Conservation (phyloP, 108 stramenopile species). For the Conticribra weissflogii region DNA sequence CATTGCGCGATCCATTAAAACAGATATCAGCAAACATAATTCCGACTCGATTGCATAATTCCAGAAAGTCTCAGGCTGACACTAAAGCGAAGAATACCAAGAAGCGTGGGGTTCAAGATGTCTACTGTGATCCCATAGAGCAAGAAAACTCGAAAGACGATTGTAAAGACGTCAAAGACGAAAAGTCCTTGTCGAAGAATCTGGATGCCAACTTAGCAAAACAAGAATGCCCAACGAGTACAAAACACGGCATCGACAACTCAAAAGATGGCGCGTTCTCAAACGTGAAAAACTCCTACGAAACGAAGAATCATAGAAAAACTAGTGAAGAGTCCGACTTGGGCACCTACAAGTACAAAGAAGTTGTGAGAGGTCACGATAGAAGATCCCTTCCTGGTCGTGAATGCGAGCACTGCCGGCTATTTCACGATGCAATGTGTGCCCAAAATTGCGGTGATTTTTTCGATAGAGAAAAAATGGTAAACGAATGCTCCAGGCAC, state of each 20-base stretch:
- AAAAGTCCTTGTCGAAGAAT: no score
- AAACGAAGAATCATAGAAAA: slow-evolving; percentile 10
- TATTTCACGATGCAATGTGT: slow-evolving; percentile 46
- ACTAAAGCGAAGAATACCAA: not conserved
- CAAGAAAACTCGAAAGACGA: no score
- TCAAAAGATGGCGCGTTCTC: no score
- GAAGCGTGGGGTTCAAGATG: not conserved
- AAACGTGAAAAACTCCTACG: slow-evolving; percentile 17
- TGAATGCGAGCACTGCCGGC: slow-evolving; percentile 51
- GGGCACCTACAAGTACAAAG: slow-evolving; percentile 40
- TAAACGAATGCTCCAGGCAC: slow-evolving; percentile 53
- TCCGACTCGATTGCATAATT: not conserved
- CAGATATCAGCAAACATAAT: not conserved
- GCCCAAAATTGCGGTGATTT: slow-evolving; percentile 26
- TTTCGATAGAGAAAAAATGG: slow-evolving; percentile 41
- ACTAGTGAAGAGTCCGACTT: slow-evolving; percentile 6
- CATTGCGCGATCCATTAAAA: not conserved
- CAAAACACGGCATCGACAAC: slow-evolving; percentile 3
- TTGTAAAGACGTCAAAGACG: no score
- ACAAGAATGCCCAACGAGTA: not conserved
- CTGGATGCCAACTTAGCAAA: slow-evolving; percentile 8
- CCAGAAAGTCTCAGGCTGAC: not conserved
- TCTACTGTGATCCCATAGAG: not conserved
- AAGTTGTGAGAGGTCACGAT: slow-evolving; percentile 49
- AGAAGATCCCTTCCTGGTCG: slow-evolving; percentile 46